A percentile compares a stretch with the other conserved stretches of the same genome.
Evolutionary conservation across 2,329 filamentous ascomycete genomes (phyloP).

Genomic region (Sporothrix luriei): DNA sequence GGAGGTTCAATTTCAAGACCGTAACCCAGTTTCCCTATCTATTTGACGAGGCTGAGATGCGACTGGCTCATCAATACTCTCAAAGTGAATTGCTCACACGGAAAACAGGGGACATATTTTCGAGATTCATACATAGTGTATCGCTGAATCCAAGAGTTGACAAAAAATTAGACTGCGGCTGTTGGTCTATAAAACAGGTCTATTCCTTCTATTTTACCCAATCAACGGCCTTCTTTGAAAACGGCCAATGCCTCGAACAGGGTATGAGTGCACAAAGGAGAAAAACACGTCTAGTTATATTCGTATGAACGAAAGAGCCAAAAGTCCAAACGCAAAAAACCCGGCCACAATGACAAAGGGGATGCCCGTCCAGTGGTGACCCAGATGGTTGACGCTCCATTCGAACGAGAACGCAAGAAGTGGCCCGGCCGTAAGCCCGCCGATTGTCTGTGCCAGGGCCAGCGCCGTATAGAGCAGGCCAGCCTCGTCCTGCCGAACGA

Average conservation of each 20-base stretch:
- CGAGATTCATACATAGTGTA: no score
- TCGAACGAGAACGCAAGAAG: slow-evolving; percentile 13
- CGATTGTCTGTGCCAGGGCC: slow-evolving; percentile 16
- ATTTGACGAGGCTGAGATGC: not conserved
- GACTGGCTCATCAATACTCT: not conserved
- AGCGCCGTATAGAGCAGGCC: slow-evolving; percentile 6
- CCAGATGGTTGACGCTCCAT: slow-evolving; percentile 5
- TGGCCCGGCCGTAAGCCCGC: not conserved
- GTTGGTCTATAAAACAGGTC: no score
- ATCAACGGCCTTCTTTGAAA: not conserved
- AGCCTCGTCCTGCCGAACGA: slow-evolving; percentile 7
- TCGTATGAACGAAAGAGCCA: not conserved
- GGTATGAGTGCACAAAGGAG: not conserved
- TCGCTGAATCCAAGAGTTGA: not conserved
- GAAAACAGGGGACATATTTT: no score
- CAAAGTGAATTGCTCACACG: not conserved
- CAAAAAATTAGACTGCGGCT: no score
- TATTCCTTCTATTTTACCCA: not conserved
- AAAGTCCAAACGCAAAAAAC: slow-evolving; percentile 9
- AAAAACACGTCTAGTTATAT: not conserved
- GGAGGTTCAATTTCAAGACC: not conserved
- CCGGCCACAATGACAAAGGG: slow-evolving; percentile 16
- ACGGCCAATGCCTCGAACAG: not conserved
- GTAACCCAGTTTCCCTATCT: no score
- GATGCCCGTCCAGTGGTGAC: slow-evolving; percentile 19